These are phyloP conservation scores for Citrus sinensis DNA, from an alignment of 345 rosid species.

Conservation along the genomic window DNA sequence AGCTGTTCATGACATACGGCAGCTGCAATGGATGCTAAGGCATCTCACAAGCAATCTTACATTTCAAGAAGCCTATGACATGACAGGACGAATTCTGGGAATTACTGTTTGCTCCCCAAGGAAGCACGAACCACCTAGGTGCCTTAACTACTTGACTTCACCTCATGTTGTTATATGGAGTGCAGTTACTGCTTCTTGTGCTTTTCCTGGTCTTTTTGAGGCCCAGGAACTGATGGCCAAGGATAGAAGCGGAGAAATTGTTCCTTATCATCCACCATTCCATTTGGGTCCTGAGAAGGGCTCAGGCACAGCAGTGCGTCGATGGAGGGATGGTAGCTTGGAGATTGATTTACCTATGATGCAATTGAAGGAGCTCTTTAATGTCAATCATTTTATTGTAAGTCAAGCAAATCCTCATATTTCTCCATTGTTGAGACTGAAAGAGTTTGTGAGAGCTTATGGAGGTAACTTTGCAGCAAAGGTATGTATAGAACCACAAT, in stretches of 20 bases:
- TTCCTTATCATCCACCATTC: slow-evolving; percentile 96
- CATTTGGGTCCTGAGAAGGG: slow-evolving; percentile 79
- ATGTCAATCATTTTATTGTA: slow-evolving; percentile 96
- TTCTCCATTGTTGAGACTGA: slow-evolving; percentile 74
- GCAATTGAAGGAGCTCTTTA: slow-evolving; percentile 93
- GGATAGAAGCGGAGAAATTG: slow-evolving; percentile 88
- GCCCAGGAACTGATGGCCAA: slow-evolving; percentile 99
- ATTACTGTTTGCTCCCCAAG: slow-evolving; percentile 97
- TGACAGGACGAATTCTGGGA: slow-evolving; percentile 91
- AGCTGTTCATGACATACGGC: slow-evolving; percentile 88
- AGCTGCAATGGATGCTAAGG: slow-evolving; percentile 87
- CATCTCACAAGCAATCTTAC: slow-evolving; percentile 90
- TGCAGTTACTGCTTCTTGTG: slow-evolving; percentile 97
- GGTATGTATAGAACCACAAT: slow-evolving; percentile 37
- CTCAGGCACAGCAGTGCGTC: slow-evolving; percentile 53
- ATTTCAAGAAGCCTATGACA: slow-evolving; percentile 96
- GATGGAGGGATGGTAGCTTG: slow-evolving; percentile 99
- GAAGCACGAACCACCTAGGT: slow-evolving; percentile 98
- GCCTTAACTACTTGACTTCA: slow-evolving; percentile 94
- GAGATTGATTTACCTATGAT: slow-evolving; percentile 98
- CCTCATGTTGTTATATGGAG: slow-evolving; percentile 99
- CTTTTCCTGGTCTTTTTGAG: slow-evolving; percentile 96
- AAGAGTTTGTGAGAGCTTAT: slow-evolving; percentile 73
- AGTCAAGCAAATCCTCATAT: slow-evolving; percentile 99
- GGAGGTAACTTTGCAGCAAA: slow-evolving; percentile 99